A percentile compares a stretch with the other conserved stretches of the same genome.
These are phyloP conservation scores for Sugiyamaella grinbergsii DNA, from an alignment of 1,139 yeast species.

Conservation along the genomic window DNA sequence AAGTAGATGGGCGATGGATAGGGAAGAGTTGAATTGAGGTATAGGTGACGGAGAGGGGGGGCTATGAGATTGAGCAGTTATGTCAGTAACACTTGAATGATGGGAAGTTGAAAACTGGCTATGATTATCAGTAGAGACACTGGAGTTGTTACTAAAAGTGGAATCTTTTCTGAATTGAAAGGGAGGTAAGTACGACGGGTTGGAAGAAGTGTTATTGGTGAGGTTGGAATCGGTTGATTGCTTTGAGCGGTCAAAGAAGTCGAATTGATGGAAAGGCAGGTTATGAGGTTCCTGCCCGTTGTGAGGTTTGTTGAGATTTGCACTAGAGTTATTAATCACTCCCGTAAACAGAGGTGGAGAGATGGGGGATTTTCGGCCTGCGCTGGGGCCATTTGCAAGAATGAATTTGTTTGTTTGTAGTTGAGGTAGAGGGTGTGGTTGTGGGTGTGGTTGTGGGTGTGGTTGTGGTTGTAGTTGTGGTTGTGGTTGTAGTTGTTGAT, in stretches of 20 bases:
- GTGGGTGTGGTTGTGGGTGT: conserved; percentile 2
- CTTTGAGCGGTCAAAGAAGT: conserved; percentile 13
- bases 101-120: conserved; percentile 9
- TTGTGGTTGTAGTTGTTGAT: conserved; percentile 12
- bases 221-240: background rate
- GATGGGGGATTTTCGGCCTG: conserved; percentile 12
- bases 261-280: conserved; percentile 15
- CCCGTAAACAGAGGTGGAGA: conserved; percentile 17
- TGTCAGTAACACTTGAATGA: conserved; percentile 13
- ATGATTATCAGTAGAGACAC: conserved; percentile 3
- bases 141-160: conserved; percentile 6
- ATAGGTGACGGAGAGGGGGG: conserved; percentile 16
- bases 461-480: conserved; percentile 15
- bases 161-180: conserved; percentile 21
- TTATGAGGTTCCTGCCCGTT: conserved; percentile 2
- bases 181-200: conserved; percentile 16
- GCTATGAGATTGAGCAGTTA: background rate
- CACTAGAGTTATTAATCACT: background rate
- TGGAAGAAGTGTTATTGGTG: background rate
- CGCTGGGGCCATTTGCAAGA: background rate
- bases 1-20: conserved; percentile 28
- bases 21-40: conserved; percentile 33
- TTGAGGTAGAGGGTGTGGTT: conserved; percentile 13
- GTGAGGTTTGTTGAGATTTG: background rate
- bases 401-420: background rate